Evolutionary conservation across 768 basidiomycete species (phyloP), one percentile per base, ranked within the genome.

Genomic region (Kondoa malvinella): DNA sequence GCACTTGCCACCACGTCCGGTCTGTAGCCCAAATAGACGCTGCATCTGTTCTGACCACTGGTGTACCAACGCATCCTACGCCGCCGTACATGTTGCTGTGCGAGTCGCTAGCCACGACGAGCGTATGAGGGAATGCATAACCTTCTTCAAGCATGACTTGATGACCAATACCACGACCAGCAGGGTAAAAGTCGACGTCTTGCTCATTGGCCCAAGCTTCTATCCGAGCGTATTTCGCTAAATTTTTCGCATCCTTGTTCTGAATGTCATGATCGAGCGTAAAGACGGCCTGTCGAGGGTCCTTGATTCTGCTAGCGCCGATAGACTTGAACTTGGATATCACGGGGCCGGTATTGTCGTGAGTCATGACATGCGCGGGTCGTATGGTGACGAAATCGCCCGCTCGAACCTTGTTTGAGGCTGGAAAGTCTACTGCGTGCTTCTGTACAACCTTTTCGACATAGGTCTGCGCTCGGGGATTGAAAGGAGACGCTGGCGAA

Each of bases 301-400:
- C 83, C 71, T 86, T 81, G 71, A 97, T 86, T 68, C 81, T 83
- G 4, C 85, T 90, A 32, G 91, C 92, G 12, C 91, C 90, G 69
- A 99, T 90, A 26, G 91, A 90, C 71, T 89, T 87, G 81, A 97
- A 97, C 92, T 97, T 99, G 76, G 88, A 86, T 69, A 99, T 94
- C 71, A 99, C 92, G 4, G 95, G 94, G 0, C 92, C 95, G 15
- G 95, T 99, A 76, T 97, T 97, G 75, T 99, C 95, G 72, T 92
- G 91, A 12, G 89, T 92, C 90, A 92, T 92, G 73, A 96, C 92
- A 83, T 97, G 91, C 76, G 96, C 87, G 27, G 95, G 95, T 56
- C 85, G 84, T 79, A 99, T 95, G 92, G 96, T 99, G 50, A 97
- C 92, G 85, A 97, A 97, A 85, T 99, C 95, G 16, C 94, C 95